Evolutionary conservation across 2,329 filamentous ascomycete genomes (phyloP), one percentile per base, ranked within the genome.

Genomic region (Septoria petroselini): DNA sequence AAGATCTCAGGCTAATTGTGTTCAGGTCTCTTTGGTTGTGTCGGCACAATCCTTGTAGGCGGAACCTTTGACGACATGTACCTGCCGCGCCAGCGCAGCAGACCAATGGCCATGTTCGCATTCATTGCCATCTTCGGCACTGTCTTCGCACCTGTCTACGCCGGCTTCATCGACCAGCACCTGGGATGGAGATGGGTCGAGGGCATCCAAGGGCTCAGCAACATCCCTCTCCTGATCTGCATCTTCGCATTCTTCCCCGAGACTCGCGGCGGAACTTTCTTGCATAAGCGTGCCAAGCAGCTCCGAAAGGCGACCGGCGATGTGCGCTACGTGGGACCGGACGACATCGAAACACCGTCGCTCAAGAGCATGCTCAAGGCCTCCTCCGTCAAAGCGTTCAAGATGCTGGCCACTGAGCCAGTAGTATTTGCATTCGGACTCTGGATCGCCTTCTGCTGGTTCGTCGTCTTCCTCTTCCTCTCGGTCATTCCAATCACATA

Each of bases 131-230:
- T 76, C 48, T 69, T 76, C 49, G 76, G 76, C 37, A 78, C 76
- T 7, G 75, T 78, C 19, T 73, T 69, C 4, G 76, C 76, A 2
- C 76, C 76, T 21, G 77, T 78, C 58, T 77, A 78, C 59, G 73
- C 75, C 39, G 74, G 76, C 35, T 78, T 77, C 67, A 77, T 79
- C 60, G 74, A 78, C 61, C 67, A 76, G 59, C 65, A 73, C 33
- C 66, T 79, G 17, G 75, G 75, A 46, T 78, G 76, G 76, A 67
- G 76, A 47, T 79, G 76, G 76, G 71, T 77, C n/a, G 69, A 78
- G 61, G 76, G 75, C 42, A 73, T 78, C 35, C 75, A 78, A 57
- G 76, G 76, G 6, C 60, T 79, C 3, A 71, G 72, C 57, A 78
- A 77, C 59, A 69, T 78, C 25, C 75, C 75, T 3, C 71, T 78